phyloP scores from a whole-genome alignment of 176 grass and related monocot species.

The Zizania latifolia region DNA sequence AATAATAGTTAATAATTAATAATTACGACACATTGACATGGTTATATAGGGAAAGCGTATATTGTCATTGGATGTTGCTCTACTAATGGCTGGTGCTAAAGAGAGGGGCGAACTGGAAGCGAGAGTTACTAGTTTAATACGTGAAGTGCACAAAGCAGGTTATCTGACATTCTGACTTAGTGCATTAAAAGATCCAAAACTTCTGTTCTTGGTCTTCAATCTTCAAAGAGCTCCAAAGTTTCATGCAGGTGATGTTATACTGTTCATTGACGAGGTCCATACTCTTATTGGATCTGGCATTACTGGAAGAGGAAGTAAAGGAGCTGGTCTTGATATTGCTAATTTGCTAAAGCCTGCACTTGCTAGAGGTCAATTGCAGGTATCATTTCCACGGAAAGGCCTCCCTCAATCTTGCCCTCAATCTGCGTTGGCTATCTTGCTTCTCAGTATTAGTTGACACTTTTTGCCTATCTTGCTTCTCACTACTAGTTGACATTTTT shows the following conservation, averaged over 20 bases:
- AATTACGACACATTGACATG: not conserved
- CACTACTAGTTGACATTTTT: not conserved
- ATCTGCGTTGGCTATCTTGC: not conserved
- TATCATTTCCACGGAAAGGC: slow-evolving; percentile 20
- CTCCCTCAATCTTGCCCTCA: not conserved
- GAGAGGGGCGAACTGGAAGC: slow-evolving; percentile 91
- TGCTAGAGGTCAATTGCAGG: slow-evolving; percentile 90
- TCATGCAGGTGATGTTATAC: slow-evolving; percentile 71
- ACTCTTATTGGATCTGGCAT: slow-evolving; percentile 88
- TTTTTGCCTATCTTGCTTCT: not conserved
- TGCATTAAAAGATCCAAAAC: not conserved
- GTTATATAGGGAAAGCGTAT: slow-evolving; percentile 67
- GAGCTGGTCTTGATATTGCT: slow-evolving; percentile 94
- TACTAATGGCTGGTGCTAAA: slow-evolving; percentile 93
- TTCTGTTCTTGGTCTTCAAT: not conserved
- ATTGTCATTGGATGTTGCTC: slow-evolving; percentile 88
- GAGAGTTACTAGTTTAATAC: slow-evolving; percentile 83
- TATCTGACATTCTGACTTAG: slow-evolving; percentile 7
- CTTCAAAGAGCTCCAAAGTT: slow-evolving; percentile 13
- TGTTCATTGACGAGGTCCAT: slow-evolving; percentile 94
- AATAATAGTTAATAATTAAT: not conserved
- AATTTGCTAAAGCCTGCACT: slow-evolving; percentile 97
- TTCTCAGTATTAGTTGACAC: too few species aligned
- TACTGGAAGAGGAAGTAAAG: slow-evolving; percentile 90
- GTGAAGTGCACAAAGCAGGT: slow-evolving; percentile 93